These are phyloP conservation scores for Globisporangium abappressorium DNA, from an alignment of 352 stramenopile genomes.

Conservation along the genomic window DNA sequence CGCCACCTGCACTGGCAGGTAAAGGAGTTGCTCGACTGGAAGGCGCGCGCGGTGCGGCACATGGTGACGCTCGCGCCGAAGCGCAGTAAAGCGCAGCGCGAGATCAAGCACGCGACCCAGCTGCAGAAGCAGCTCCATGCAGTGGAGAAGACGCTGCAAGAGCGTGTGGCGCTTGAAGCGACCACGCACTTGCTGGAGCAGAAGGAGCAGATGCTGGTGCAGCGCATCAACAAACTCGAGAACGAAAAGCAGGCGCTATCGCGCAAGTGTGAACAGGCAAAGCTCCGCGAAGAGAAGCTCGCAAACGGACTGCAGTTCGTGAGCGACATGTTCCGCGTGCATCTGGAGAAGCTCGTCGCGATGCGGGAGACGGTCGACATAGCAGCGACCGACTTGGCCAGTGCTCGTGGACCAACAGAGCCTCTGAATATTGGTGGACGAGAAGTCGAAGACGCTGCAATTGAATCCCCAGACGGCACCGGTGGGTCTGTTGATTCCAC, in stretches of 20 bases:
- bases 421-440: background rate
- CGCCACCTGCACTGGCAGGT: slow-evolving; percentile 42
- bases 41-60: slow-evolving; percentile 61
- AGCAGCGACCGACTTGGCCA: background rate
- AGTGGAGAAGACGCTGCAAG: slow-evolving; percentile 55
- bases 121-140: slow-evolving; percentile 49
- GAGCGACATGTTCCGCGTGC: slow-evolving; percentile 46
- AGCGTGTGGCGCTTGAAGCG: slow-evolving; percentile 44
- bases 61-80: slow-evolving; percentile 57
- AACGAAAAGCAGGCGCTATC: slow-evolving; percentile 26
- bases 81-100: slow-evolving; percentile 36
- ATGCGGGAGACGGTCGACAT: slow-evolving; percentile 50
- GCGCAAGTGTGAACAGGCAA: slow-evolving; percentile 12
- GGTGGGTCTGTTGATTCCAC: slow-evolving; percentile 7
- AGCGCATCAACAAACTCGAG: slow-evolving; percentile 28
- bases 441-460: background rate
- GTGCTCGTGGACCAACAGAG: background rate
- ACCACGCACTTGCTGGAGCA: slow-evolving; percentile 36
- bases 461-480: background rate
- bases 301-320: slow-evolving; percentile 37
- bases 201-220: slow-evolving; percentile 27
- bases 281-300: slow-evolving; percentile 19
- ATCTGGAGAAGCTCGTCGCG: slow-evolving; percentile 57
- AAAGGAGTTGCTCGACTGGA: slow-evolving; percentile 55
- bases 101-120: slow-evolving; percentile 50